A percentile compares a stretch with the other conserved stretches of the same genome.
Evolutionary conservation across 306 rosid genomes (phyloP).

Genomic region (Quercus robur): DNA sequence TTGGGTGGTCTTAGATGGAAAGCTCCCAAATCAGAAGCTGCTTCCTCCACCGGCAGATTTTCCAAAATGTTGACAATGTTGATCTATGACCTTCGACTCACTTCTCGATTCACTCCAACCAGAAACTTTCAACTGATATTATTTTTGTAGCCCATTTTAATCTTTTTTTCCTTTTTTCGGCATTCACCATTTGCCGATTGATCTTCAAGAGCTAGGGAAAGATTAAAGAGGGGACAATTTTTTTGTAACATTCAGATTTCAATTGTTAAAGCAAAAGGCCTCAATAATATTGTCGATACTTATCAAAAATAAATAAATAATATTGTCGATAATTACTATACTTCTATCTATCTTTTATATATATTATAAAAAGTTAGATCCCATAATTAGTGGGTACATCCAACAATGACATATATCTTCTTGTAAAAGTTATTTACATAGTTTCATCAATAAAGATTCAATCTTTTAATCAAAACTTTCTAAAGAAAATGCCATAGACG

Average conservation of each 20-base stretch:
- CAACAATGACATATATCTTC: too few relatives aligned
- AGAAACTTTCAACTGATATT: not conserved
- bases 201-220: not conserved
- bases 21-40: slow-evolving; percentile 5
- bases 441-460: too few relatives aligned
- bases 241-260: not conserved
- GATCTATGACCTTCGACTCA: not conserved
- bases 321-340: not conserved
- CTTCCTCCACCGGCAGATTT: not conserved
- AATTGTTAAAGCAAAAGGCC: not conserved
- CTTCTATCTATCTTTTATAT: too few relatives aligned
- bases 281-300: not conserved
- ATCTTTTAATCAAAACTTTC: too few relatives aligned
- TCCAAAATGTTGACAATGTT: not conserved
- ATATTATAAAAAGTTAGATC: too few relatives aligned
- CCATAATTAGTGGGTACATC: too few relatives aligned
- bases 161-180: not conserved
- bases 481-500: too few relatives aligned
- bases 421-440: too few relatives aligned
- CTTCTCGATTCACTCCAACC: not conserved
- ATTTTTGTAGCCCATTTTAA: not conserved
- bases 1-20: slow-evolving; percentile 1
- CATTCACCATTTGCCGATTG: not conserved
- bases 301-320: not conserved
- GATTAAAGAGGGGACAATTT: not conserved